Percentiles rank a stretch among this genome's conserved stretches.
These are phyloP conservation scores for Mycena crocata DNA, from an alignment of 768 basidiomycete genomes.

Conservation along the genomic window DNA sequence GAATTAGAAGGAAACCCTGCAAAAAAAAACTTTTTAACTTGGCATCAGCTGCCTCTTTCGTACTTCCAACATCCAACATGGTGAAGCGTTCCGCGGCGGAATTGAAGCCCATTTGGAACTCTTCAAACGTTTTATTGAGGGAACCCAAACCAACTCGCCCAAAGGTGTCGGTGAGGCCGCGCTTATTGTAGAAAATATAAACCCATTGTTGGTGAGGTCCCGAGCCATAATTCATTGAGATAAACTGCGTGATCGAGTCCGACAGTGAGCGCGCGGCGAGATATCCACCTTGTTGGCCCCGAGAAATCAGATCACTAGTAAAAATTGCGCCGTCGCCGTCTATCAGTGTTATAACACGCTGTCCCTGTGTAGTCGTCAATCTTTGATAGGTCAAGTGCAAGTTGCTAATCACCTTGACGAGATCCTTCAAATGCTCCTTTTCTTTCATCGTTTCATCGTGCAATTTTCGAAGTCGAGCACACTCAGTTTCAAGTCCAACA, in stretches of 20 bases:
- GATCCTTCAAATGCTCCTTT: conserved; percentile 52
- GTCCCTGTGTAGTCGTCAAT: conserved; percentile 47
- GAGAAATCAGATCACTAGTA: conserved; percentile 59
- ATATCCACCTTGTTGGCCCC: conserved; percentile 69
- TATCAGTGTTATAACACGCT: conserved; percentile 62
- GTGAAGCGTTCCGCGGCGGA: conserved; percentile 74
- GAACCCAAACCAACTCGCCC: conserved; percentile 49
- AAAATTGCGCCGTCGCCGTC: conserved; percentile 80
- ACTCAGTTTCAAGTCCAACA: conserved; percentile 50
- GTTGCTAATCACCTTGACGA: conserved; percentile 50
- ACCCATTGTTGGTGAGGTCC: conserved; percentile 68
- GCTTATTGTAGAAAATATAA: conserved; percentile 73
- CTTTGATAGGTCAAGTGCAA: background rate
- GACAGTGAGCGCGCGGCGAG: conserved; percentile 63
- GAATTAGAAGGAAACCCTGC: background rate
- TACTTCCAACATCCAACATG: conserved; percentile 76
- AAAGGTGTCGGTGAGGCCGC: conserved; percentile 66
- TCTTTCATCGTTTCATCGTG: conserved; percentile 53
- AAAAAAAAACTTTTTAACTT: conserved; percentile 74
- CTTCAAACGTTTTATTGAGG: conserved; percentile 63
- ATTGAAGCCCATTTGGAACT: conserved; percentile 77
- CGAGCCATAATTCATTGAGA: conserved; percentile 47
- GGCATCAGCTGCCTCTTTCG: conserved; percentile 80
- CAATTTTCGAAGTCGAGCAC: conserved; percentile 44
- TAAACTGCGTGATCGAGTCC: conserved; percentile 51